Conservation (phyloP, 1,284 basidiomycete genomes). For the Trametes sp. region DNA sequence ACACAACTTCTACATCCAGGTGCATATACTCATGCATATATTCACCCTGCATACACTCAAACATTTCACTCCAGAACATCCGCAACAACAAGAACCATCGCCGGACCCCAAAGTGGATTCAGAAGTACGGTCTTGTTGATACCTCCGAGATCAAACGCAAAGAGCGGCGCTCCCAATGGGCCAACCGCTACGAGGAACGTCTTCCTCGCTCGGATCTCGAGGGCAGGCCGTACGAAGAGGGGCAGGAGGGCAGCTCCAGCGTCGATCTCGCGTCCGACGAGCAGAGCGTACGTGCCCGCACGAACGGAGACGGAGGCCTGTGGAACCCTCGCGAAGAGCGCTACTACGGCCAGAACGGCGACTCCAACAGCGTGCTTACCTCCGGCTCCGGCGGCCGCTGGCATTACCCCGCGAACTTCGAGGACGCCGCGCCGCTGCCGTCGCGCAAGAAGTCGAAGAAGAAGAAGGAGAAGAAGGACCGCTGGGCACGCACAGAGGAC, state of each 20-base stretch:
- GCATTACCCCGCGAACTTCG: conserved; percentile 85
- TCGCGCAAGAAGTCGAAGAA: conserved; percentile 57
- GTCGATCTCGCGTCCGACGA: conserved; percentile 53
- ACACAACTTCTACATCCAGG: conserved; percentile 94
- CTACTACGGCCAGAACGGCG: conserved; percentile 63
- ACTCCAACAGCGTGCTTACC: conserved; percentile 44
- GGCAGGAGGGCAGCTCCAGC: conserved; percentile 64
- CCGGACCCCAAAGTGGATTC: conserved; percentile 94
- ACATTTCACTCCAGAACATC: conserved; percentile 71
- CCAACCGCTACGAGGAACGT: conserved; percentile 85
- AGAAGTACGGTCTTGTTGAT: conserved; percentile 88
- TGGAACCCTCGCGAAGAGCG: conserved; percentile 78
- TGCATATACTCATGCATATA: conserved; percentile 37
- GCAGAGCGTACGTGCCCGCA: conserved; percentile 40
- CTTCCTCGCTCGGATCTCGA: conserved; percentile 77
- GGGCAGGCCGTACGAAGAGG: conserved; percentile 78
- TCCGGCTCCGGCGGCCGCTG: conserved; percentile 57
- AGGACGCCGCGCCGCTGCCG: conserved; percentile 59
- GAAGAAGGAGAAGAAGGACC: conserved; percentile 81
- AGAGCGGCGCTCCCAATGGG: conserved; percentile 86
- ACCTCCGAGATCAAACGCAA: conserved; percentile 78
- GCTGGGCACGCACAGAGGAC: conserved; percentile 85
- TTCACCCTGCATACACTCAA: conserved; percentile 2
- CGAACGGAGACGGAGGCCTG: conserved; percentile 53
- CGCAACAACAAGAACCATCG: conserved; percentile 93